Percentiles rank a stretch among this genome's conserved stretches.
These are phyloP conservation scores for Metahyphopichia silvanorum DNA, from an alignment of 805 yeast species.

Conservation along the genomic window DNA sequence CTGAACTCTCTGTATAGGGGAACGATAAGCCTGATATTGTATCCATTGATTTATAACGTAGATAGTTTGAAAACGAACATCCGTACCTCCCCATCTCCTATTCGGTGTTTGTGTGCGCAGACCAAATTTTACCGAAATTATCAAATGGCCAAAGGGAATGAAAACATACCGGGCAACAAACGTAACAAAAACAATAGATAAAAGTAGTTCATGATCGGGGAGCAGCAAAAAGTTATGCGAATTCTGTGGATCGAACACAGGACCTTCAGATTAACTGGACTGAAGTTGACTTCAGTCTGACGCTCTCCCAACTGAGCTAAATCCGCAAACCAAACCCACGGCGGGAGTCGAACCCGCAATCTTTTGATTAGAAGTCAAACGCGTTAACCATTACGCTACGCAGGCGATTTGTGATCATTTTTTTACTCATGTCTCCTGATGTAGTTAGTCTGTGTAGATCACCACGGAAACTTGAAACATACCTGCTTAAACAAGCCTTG, in stretches of 20 bases:
- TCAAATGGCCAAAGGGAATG: no score
- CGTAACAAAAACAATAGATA: conserved; percentile 2
- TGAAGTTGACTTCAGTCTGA: conserved; percentile 31
- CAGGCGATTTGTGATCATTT: conserved; percentile 29
- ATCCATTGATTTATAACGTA: conserved; percentile 5
- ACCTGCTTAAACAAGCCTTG: no score
- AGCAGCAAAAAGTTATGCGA: conserved; percentile 15
- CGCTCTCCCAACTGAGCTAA: conserved; percentile 38
- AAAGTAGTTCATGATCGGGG: background rate
- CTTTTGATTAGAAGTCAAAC: conserved; percentile 66
- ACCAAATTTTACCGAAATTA: no score
- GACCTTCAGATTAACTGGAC: conserved; percentile 28
- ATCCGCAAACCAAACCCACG: conserved; percentile 35
- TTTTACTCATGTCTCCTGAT: background rate
- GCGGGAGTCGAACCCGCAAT: conserved; percentile 63
- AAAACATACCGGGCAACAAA: background rate
- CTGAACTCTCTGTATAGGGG: conserved; percentile 19
- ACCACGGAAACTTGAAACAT: no score
- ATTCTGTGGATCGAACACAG: conserved; percentile 29
- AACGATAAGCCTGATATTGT: conserved; percentile 18
- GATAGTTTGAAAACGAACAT: no score
- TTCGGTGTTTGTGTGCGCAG: no score
- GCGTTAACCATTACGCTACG: conserved; percentile 68
- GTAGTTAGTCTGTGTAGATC: no score
- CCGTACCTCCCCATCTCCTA: no score